Evolutionary conservation across 75 land plant species (phyloP).

Genomic region (Sequoiadendron giganteum): DNA sequence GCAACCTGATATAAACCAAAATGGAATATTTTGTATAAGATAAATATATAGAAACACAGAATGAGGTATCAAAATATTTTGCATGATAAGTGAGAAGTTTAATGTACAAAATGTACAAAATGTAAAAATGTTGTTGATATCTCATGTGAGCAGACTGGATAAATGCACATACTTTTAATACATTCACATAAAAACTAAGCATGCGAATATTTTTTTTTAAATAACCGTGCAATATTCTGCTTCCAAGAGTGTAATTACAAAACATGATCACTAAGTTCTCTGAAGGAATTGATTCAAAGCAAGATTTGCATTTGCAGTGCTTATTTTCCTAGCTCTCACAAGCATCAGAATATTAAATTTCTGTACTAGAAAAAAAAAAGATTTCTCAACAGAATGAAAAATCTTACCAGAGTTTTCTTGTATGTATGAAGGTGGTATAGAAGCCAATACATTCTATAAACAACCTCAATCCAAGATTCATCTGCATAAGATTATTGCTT

Average conservation of each 20-base stretch:
- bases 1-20: conserved; percentile 53
- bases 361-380: background rate
- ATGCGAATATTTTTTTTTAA: background rate
- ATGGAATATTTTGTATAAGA: background rate
- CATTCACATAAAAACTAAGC: background rate
- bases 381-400: background rate
- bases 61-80: background rate
- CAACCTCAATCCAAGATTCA: conserved; percentile 83
- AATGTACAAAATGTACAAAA: background rate
- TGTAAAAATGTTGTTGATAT: background rate
- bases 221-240: background rate
- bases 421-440: conserved; percentile 82
- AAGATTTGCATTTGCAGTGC: background rate
- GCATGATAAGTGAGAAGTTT: background rate
- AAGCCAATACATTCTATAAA: conserved; percentile 90
- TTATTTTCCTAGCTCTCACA: background rate
- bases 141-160: background rate
- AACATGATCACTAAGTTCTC: background rate
- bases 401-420: conserved; percentile 71
- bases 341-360: background rate
- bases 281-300: background rate
- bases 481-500: conserved; percentile 32
- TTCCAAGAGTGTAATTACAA: background rate
- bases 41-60: conserved; percentile 6
- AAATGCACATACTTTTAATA: background rate